phyloP scores from a whole-genome alignment of 177 flowering plant species.

The Vitis hybrid region DNA sequence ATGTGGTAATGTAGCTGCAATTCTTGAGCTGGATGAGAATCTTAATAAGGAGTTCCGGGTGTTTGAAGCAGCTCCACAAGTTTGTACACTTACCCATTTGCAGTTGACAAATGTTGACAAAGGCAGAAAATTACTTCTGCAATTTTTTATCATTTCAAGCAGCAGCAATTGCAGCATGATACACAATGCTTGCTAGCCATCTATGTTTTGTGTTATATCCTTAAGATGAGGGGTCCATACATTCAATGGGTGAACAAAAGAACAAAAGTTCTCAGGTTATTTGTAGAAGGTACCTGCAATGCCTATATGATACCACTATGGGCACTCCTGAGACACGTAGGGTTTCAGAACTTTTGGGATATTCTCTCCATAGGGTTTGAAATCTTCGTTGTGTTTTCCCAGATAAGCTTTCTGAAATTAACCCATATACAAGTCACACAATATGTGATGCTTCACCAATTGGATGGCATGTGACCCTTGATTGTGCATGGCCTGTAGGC shows the following conservation, averaged over 20 bases:
- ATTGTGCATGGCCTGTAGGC: too few species aligned
- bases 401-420: too few species aligned
- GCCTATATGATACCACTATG: too few species aligned
- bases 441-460: too few species aligned
- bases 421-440: too few species aligned
- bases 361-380: too few species aligned
- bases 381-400: too few species aligned
- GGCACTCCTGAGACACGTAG: not conserved
- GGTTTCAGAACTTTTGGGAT: not conserved
- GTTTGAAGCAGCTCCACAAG: conserved; percentile 98
- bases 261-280: not conserved
- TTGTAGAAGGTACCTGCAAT: not conserved
- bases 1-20: conserved; percentile 99
- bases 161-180: conserved; percentile 3
- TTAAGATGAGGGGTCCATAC: too few species aligned
- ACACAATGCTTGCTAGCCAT: not conserved
- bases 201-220: not conserved
- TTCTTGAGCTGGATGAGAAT: conserved; percentile 94
- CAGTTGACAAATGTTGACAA: not conserved
- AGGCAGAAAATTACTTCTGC: not conserved
- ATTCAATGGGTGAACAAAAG: not conserved
- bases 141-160: not conserved
- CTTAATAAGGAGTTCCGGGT: conserved; percentile 85
- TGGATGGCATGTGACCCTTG: too few species aligned
- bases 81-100: conserved; percentile 29